Conservation (phyloP, 768 basidiomycete species). For the Gyrodon lividus region DNA sequence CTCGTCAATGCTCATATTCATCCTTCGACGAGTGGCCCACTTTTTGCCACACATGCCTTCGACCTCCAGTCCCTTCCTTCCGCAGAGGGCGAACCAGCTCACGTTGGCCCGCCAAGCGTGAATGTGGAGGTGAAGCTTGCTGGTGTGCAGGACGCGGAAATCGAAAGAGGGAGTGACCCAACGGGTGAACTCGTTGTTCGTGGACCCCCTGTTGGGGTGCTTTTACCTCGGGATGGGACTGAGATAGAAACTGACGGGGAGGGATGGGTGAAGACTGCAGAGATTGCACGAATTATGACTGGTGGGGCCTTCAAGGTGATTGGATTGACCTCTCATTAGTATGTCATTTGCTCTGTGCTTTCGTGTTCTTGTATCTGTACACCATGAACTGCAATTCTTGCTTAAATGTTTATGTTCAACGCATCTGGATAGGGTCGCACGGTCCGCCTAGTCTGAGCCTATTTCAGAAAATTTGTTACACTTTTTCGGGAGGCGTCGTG, state of each 20-base stretch:
- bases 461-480: too few relatives aligned
- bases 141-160: slow-evolving; percentile 59
- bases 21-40: slow-evolving; percentile 67
- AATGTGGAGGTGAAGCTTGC: slow-evolving; percentile 84
- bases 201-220: slow-evolving; percentile 70
- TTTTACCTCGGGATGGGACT: slow-evolving; percentile 30
- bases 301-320: slow-evolving; percentile 62
- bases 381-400: background rate
- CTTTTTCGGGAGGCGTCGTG: too few relatives aligned
- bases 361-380: background rate
- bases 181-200: slow-evolving; percentile 58
- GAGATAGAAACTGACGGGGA: slow-evolving; percentile 40
- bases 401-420: background rate
- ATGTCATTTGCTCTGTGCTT: background rate
- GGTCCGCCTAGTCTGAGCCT: too few relatives aligned
- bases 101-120: slow-evolving; percentile 77
- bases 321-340: slow-evolving; percentile 10
- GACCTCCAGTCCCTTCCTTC: slow-evolving; percentile 76
- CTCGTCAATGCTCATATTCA: slow-evolving; percentile 64
- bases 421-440: background rate
- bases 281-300: slow-evolving; percentile 49
- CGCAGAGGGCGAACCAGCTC: slow-evolving; percentile 35
- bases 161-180: slow-evolving; percentile 70
- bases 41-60: slow-evolving; percentile 79
- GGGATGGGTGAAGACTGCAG: slow-evolving; percentile 47